These are phyloP conservation scores for Claviceps purpurea DNA, from an alignment of 2,329 filamentous ascomycete species.

Conservation along the genomic window DNA sequence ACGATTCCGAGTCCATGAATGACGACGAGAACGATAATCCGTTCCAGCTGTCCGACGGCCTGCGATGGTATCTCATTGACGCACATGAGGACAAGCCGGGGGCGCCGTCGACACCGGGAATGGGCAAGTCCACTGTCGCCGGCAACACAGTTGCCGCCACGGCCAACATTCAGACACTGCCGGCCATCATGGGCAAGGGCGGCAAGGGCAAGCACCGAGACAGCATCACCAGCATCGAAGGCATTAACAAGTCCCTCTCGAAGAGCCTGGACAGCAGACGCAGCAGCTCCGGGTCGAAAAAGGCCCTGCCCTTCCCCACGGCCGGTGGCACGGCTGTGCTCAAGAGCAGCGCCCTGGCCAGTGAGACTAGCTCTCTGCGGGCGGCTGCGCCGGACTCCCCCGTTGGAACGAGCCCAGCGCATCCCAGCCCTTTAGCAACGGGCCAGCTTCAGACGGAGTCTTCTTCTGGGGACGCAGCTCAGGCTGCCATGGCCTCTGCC, in stretches of 20 bases:
- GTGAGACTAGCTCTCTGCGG: slow-evolving; percentile 46
- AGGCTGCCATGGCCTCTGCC: not conserved
- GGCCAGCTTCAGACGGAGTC: slow-evolving; percentile 9
- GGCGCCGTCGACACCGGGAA: slow-evolving; percentile 80
- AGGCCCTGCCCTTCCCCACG: slow-evolving; percentile 46
- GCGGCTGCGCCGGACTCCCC: slow-evolving; percentile 32
- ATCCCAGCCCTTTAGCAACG: slow-evolving; percentile 15
- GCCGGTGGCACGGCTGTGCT: slow-evolving; percentile 26
- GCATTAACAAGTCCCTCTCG: slow-evolving; percentile 63
- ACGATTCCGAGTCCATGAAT: slow-evolving; percentile 36
- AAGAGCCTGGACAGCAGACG: slow-evolving; percentile 86
- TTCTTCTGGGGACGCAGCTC: slow-evolving; percentile 7
- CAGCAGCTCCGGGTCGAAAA: slow-evolving; percentile 76
- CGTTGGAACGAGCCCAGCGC: slow-evolving; percentile 26
- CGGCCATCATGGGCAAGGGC: slow-evolving; percentile 25
- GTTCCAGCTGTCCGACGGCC: slow-evolving; percentile 86
- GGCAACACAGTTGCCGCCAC: slow-evolving; percentile 77
- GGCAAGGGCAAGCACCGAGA: slow-evolving; percentile 26
- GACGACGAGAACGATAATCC: slow-evolving; percentile 85
- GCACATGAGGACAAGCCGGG: slow-evolving; percentile 85
- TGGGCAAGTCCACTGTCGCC: slow-evolving; percentile 84
- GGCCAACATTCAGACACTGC: slow-evolving; percentile 52
- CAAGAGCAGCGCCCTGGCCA: slow-evolving; percentile 39
- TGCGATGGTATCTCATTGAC: slow-evolving; percentile 94
- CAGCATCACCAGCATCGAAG: slow-evolving; percentile 48